These are phyloP conservation scores for Petunia hybrid DNA, from an alignment of 305 asterid species.

Conservation along the genomic window DNA sequence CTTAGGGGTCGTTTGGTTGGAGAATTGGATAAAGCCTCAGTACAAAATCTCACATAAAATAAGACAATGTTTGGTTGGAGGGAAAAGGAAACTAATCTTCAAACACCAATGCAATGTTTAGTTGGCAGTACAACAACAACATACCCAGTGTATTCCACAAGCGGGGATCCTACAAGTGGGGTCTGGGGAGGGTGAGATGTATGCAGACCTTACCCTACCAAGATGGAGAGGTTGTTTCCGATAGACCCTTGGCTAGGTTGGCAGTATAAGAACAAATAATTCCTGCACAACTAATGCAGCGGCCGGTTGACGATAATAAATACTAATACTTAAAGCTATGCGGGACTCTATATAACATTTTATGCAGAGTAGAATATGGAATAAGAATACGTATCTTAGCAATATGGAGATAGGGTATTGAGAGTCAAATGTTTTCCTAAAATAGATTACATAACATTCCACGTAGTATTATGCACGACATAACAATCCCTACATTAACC, in stretches of 20 bases:
- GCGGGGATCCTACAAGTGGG: no score
- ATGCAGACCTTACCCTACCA: no score
- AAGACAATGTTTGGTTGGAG: constrained; percentile 4
- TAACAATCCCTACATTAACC: background rate
- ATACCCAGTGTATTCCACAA: no score
- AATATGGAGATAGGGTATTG: no score
- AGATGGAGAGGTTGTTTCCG: no score
- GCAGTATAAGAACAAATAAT: background rate
- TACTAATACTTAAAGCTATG: background rate
- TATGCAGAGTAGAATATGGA: background rate
- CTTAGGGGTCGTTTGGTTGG: constrained; percentile 1
- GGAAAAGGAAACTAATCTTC: constrained; percentile 1
- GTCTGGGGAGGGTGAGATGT: no score
- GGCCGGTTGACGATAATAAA: background rate
- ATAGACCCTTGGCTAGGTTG: no score
- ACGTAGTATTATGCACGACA: background rate
- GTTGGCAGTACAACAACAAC: background rate
- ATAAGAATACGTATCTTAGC: background rate
- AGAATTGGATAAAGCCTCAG: background rate
- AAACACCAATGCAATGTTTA: background rate
- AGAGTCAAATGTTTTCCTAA: background rate
- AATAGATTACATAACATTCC: no score
- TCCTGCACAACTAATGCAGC: background rate
- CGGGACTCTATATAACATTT: background rate
- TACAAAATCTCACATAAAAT: background rate